These are phyloP conservation scores for Crithidia sp. DNA, from an alignment of 208 protist genomes.

Conservation along the genomic window DNA sequence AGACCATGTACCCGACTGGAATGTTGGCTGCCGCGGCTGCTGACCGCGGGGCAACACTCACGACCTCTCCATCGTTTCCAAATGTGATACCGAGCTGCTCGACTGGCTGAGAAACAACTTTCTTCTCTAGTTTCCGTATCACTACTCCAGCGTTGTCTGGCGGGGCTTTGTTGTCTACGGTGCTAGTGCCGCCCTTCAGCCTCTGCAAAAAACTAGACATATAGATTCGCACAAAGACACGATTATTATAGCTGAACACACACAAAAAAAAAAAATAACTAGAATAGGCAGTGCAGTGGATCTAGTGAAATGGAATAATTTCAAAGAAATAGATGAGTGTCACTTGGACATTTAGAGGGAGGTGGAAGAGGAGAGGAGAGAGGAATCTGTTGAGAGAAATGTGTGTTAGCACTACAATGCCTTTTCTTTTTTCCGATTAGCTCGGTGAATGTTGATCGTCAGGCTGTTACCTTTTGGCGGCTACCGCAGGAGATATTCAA, in stretches of 20 bases:
- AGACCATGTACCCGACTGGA: conserved; percentile 67
- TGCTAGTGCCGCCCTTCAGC: conserved; percentile 54
- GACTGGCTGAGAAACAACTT: conserved; percentile 50
- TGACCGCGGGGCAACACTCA: conserved; percentile 43
- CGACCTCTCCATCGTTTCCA: conserved; percentile 74
- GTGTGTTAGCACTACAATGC: too few species aligned
- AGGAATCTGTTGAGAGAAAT: too few species aligned
- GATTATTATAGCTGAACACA: neutral
- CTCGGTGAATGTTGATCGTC: too few species aligned
- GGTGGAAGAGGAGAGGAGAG: too few species aligned
- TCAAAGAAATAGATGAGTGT: too few species aligned
- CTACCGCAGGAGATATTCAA: too few species aligned
- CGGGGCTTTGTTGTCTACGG: conserved; percentile 65
- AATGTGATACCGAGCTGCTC: conserved; percentile 69
- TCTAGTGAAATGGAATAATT: too few species aligned
- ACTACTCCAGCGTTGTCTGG: conserved; percentile 66
- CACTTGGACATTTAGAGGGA: too few species aligned
- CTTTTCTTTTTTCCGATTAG: too few species aligned
- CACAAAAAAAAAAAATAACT: neutral
- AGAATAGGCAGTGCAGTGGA: too few species aligned
- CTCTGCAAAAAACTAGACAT: conserved; percentile 77
- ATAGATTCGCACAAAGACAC: neutral
- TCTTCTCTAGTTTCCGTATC: conserved; percentile 57
- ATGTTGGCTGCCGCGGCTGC: conserved; percentile 67
- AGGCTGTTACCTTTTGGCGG: too few species aligned